These are phyloP conservation scores for Polytrichum commune DNA, from an alignment of 225 moss, liverwort and hornwort species.

Conservation along the genomic window DNA sequence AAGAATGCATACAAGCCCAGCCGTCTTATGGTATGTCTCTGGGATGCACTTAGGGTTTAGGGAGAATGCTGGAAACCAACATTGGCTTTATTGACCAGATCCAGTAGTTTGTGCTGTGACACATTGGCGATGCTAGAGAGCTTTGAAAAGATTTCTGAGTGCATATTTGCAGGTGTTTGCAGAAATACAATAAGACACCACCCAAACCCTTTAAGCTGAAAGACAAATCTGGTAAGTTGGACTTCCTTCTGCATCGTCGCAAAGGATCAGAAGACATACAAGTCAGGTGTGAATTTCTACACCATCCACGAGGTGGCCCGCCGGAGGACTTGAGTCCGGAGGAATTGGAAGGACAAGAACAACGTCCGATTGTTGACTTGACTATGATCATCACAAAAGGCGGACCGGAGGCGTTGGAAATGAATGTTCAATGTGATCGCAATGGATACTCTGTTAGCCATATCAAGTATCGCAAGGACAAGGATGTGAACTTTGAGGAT, in stretches of 20 bases:
- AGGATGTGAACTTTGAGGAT: conserved; percentile 15
- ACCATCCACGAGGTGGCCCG: conserved; percentile 36
- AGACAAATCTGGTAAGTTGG: conserved; percentile 19
- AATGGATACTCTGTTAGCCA: conserved; percentile 31
- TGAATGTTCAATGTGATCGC: conserved; percentile 45
- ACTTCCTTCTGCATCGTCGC: conserved; percentile 32
- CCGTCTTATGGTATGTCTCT: background rate
- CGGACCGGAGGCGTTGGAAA: conserved; percentile 29
- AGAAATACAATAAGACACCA: conserved; percentile 38
- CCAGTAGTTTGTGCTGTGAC: background rate
- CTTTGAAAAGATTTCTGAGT: background rate
- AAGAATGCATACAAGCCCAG: background rate
- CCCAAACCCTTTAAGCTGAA: conserved; percentile 48
- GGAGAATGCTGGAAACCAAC: background rate
- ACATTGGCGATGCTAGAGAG: background rate
- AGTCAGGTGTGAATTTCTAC: conserved; percentile 29
- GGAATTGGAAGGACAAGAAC: conserved; percentile 23
- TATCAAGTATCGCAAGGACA: conserved; percentile 33
- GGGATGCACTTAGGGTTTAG: no score
- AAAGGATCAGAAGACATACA: conserved; percentile 39
- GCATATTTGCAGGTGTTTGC: conserved; percentile 27
- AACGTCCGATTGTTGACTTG: conserved; percentile 29
- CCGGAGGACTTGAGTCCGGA: conserved; percentile 18
- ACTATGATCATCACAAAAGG: conserved; percentile 40
- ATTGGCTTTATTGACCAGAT: background rate